A percentile compares a stretch with the other conserved stretches of the same genome.
Evolutionary conservation across 1,139 yeast species (phyloP).

Genomic region (Lizanozyma gosingica): DNA sequence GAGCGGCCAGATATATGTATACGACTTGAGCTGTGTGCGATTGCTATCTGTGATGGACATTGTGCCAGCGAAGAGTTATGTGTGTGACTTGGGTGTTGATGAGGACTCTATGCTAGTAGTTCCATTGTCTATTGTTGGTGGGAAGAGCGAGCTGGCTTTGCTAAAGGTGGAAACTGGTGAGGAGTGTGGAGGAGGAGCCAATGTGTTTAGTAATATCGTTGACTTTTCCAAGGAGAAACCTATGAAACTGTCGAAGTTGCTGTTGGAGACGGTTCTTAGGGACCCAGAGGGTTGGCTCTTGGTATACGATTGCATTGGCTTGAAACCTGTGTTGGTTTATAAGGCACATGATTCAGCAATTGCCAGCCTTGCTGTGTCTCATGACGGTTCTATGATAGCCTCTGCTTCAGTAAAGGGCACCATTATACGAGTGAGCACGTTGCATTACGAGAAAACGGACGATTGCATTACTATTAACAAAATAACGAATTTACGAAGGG

Average conservation of each 20-base stretch:
- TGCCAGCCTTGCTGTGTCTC: slow-evolving; percentile 39
- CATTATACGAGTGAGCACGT: slow-evolving; percentile 44
- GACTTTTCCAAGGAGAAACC: not conserved
- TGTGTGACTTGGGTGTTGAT: slow-evolving; percentile 41
- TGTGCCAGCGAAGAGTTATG: slow-evolving; percentile 25
- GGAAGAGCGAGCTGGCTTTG: not conserved
- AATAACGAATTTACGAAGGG: slow-evolving; percentile 55
- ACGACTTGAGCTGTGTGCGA: slow-evolving; percentile 67
- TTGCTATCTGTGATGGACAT: slow-evolving; percentile 55
- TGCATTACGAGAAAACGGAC: slow-evolving; percentile 14
- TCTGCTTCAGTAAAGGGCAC: slow-evolving; percentile 71
- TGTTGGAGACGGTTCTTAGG: slow-evolving; percentile 2
- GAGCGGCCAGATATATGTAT: slow-evolving; percentile 55
- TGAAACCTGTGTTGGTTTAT: slow-evolving; percentile 47
- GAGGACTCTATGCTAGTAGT: slow-evolving; percentile 40
- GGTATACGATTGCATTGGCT: slow-evolving; percentile 51
- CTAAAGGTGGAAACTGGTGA: too few relatives aligned
- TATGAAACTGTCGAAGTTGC: not conserved
- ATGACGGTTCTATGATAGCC: slow-evolving; percentile 47
- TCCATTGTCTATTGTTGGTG: slow-evolving; percentile 5
- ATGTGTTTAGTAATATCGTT: not conserved
- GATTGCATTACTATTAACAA: slow-evolving; percentile 20
- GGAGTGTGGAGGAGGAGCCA: not conserved
- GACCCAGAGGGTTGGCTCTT: slow-evolving; percentile 34
- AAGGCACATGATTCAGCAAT: slow-evolving; percentile 50